Conservation (phyloP, 1,284 basidiomycete genomes). For the Cutaneotrichosporon cyanovorans region DNA sequence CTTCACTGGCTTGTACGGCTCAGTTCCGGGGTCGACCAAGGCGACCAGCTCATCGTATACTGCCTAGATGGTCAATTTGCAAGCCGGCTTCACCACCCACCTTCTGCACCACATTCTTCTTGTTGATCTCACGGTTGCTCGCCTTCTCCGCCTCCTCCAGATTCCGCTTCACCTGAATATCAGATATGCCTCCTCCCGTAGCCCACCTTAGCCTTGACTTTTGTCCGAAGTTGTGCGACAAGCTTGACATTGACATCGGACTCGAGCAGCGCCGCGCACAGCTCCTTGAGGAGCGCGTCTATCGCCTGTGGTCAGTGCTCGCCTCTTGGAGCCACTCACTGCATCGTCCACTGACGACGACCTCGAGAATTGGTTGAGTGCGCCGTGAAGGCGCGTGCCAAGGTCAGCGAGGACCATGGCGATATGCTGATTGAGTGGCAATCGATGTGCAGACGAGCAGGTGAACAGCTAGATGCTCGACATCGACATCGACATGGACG, state of each 20-base stretch:
- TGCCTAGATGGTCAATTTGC: constrained; percentile 53
- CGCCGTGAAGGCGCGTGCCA: constrained; percentile 86
- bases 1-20: constrained; percentile 94
- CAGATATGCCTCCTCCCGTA: not conserved
- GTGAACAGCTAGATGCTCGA: too few relatives aligned
- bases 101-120: constrained; percentile 83
- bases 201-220: constrained; percentile 78
- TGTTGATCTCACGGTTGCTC: constrained; percentile 71
- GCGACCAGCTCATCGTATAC: constrained; percentile 95
- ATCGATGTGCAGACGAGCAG: not conserved
- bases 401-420: constrained; percentile 94
- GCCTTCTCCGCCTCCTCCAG: constrained; percentile 59
- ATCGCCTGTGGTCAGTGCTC: constrained; percentile 57
- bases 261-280: constrained; percentile 87
- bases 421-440: constrained; percentile 3
- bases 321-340: constrained; percentile 45
- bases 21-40: constrained; percentile 87
- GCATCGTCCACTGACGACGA: constrained; percentile 83
- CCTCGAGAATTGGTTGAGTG: constrained; percentile 81
- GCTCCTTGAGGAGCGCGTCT: constrained; percentile 88
- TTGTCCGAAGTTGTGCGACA: constrained; percentile 75
- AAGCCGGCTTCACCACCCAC: constrained; percentile 47
- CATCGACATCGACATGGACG: too few relatives aligned
- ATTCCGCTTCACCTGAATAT: constrained; percentile 40
- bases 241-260: constrained; percentile 98